Base-by-base conservation (phyloP, 2,329 filamentous ascomycete genomes). In the Pezicula carpinea region DNA sequence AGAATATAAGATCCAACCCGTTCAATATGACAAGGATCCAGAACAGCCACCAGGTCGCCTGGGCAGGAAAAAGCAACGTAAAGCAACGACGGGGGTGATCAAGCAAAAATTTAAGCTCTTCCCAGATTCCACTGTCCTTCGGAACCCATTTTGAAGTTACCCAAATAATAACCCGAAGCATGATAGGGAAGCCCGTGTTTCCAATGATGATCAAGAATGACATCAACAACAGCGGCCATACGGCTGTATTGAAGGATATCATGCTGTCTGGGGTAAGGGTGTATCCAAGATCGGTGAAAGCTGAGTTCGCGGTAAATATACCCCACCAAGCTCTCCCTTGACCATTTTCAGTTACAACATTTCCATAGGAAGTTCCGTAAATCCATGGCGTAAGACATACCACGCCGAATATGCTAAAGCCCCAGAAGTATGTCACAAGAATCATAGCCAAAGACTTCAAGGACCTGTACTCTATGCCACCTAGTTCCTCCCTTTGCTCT, bases 81-180 rank as follows among this genome's bases (percentile, higher is more conserved):
- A 99, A 99, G 68, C 93, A 99, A 46, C 93, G 87, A 62, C 93
- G 85, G 1, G 93, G 93, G 58, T 99, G 93, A 60, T 97, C 92
- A 1, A 99, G 78, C 17, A 99, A 71, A 59, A 99, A 99, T 32
- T 81, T 80, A 10, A 97, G 71, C 64, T 96, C 92, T 65, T 99
- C 92, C 82, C 88, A 96, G 1, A 95, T 65, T 1, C 85, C 83
- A 21, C 82, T 87, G 6, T 73, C 77, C 21, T 68, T 69, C 3
- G 87, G 83, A 1, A 83, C 77, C 40, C 87, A 54, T 46, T 84
- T 80, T 11, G 88, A 89, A 29, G 79, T 62, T 1, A 85, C 59
- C 92, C 93, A 99, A 51, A 99, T 97, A 52, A 93, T 80, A 60
- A 96, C 87, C 6, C 93, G 86, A 19, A 97, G 78, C 85, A 96